Percentiles rank a stretch among this genome's conserved stretches.
phyloP scores from a whole-genome alignment of 495 filamentous ascomycete species.

The Copromyces sp. region DNA sequence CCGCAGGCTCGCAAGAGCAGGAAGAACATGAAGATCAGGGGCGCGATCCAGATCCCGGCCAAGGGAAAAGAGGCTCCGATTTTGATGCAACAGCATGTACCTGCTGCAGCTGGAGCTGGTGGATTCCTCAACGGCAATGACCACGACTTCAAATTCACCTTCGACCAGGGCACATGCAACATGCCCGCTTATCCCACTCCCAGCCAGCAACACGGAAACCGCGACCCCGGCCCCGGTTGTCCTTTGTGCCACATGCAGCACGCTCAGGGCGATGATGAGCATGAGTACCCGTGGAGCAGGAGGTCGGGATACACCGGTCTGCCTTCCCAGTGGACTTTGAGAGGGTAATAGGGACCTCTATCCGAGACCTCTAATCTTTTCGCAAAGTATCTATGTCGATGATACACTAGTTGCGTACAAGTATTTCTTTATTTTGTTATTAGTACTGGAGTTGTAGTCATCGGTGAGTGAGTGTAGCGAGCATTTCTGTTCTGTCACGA shows the following conservation, averaged over 20 bases:
- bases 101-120: rapidly evolving
- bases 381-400: too few relatives aligned
- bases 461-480: too few relatives aligned
- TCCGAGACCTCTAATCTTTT: too few relatives aligned
- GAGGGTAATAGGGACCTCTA: neutral
- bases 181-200: neutral
- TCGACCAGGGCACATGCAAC: neutral
- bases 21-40: neutral
- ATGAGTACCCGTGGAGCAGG: neutral
- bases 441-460: too few relatives aligned
- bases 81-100: neutral
- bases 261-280: neutral
- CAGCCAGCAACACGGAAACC: neutral
- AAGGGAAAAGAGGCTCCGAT: neutral
- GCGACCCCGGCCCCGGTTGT: neutral
- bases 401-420: too few relatives aligned
- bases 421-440: too few relatives aligned
- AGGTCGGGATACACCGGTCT: neutral
- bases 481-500: too few relatives aligned
- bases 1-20: neutral
- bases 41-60: neutral
- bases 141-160: neutral
- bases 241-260: neutral
- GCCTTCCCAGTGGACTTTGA: neutral
- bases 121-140: neutral